These are phyloP conservation scores for Erythrobasidium yunnanense DNA, from an alignment of 768 basidiomycete genomes.

Conservation along the genomic window DNA sequence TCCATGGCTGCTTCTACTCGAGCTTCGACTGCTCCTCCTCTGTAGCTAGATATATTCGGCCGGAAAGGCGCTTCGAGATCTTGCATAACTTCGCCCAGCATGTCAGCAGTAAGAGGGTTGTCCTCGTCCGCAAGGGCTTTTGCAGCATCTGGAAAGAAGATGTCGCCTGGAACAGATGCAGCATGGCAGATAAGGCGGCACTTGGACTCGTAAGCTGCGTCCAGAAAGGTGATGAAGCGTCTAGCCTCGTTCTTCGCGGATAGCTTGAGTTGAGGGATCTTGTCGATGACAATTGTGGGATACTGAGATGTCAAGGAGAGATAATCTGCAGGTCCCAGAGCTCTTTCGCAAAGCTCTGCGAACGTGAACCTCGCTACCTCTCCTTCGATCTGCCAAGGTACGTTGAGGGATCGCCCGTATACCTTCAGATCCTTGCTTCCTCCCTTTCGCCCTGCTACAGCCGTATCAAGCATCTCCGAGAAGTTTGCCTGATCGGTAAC, in stretches of 20 bases:
- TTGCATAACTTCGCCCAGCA: slow-evolving; percentile 46
- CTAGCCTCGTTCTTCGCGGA: slow-evolving; percentile 53
- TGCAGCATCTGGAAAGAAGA: slow-evolving; percentile 53
- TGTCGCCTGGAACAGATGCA: slow-evolving; percentile 43
- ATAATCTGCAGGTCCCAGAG: slow-evolving; percentile 53
- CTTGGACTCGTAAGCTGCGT: slow-evolving; percentile 47
- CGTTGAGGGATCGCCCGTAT: slow-evolving; percentile 47
- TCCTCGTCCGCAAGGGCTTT: slow-evolving; percentile 32
- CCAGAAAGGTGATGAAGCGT: slow-evolving; percentile 53
- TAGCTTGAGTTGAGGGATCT: slow-evolving; percentile 49
- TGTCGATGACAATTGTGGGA: slow-evolving; percentile 48
- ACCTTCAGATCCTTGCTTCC: slow-evolving; percentile 45
- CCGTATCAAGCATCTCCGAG: slow-evolving; percentile 14
- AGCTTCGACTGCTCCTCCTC: slow-evolving; percentile 37
- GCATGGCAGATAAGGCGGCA: slow-evolving; percentile 42
- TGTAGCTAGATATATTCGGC: slow-evolving; percentile 52
- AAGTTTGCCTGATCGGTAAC: slow-evolving; percentile 33
- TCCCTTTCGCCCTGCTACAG: slow-evolving; percentile 4
- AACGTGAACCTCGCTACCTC: slow-evolving; percentile 49
- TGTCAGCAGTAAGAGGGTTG: slow-evolving; percentile 45
- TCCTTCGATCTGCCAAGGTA: slow-evolving; percentile 46
- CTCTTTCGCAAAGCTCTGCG: slow-evolving; percentile 48
- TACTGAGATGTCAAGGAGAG: slow-evolving; percentile 50
- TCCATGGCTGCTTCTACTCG: background rate
- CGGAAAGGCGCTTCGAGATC: slow-evolving; percentile 47